Evolutionary conservation across 768 basidiomycete genomes (phyloP), one percentile per base, ranked within the genome.

Genomic region (Auriculariales sp.): DNA sequence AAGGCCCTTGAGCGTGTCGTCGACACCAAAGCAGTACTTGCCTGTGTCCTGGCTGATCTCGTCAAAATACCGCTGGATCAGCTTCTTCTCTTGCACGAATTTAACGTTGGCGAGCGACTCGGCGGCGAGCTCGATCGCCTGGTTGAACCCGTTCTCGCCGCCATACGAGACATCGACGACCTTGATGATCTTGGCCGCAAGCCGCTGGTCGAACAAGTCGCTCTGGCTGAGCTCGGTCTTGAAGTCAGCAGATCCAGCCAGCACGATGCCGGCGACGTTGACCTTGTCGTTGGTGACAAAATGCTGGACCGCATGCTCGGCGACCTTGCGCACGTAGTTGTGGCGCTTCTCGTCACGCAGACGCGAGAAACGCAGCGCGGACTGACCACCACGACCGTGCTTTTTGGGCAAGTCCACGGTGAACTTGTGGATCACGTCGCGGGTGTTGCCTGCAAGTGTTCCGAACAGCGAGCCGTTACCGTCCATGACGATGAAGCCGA

Each of bases 401-500:
- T 99, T 99, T 73, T 99, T 99, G 34, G 95, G 95, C 9, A 98
- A 77, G 67, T 98, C 95, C 62, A 99, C 95, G 17, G 90, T 90
- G 71, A 98, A 95, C 67, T 98, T 99, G 71, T 98, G 94, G 50
- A 94, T 74, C 47, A 99, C 79, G 56, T 97, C 93, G 55, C 95
- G 90, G n/a, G 95, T 94, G 67, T 98, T 99, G 46, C 95, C 95
- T 0, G 94, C 80, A 49, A 99, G 78, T 3, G 85, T 87, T 51
- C 94, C 95, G 59, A 97, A 98, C 29, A 99, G 81, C 4, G 91
- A 87, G 30, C 94, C 94, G 65, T 95, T 97, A 71, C 91, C 89
- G 60, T 95, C 94, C 95, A 98, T 98, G 61, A 98, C 90, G 65
- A 99, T 95, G 74, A 99, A 99, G 25, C 92, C 95, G 65, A 98